Base-by-base conservation (phyloP, 202 grass and related monocot species). In the Sporobolus alterniflorus region DNA sequence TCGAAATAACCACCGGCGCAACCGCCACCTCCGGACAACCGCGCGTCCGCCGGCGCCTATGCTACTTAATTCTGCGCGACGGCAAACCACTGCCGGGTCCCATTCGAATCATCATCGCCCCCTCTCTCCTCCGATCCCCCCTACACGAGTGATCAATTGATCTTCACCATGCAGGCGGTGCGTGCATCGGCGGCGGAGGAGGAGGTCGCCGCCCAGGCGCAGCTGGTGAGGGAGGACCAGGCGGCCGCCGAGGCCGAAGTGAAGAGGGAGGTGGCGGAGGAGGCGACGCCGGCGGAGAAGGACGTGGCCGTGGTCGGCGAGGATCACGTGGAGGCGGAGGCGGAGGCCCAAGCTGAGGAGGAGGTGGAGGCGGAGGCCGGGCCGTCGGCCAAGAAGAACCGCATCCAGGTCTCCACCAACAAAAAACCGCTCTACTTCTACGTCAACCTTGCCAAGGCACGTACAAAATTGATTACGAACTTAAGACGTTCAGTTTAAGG, bases 371-470 rank as follows among this genome's bases (percentile, higher is more conserved):
- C 32, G 21, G 76, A 67, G 82, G 65, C 72, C 5, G 83, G 76
- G 11, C 64, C 75, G 71, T 86, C 71, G 12, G 67, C 62, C 1
- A 98, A 96, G 93, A 98, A 91, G 81, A 95, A 98, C 33, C 85
- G 93, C 44, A 98, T 98, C 84, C 93, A 98, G 72, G 96, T 98
- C 16, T 98, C 96, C 50, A 91, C 96, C 60, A 95, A 93, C 85
- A 93, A 94, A 85, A 98, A 92, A 74, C 89, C 93, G 11, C 85
- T 98, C 72, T 95, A 92, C 79, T 98, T 98, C 85, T 98, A 98
- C 68, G 96, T 98, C 68, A 98, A 95, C 69, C 96, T 98, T 63
- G 91, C 96, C 72, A 98, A 95, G 89, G 96, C 93, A 36, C 50
- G 6, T 20, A 5, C 4, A 4, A 39, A 8, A 39, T 39, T 39